Conservation (phyloP, 805 yeast genomes). For the Saccharomyces jurei region DNA sequence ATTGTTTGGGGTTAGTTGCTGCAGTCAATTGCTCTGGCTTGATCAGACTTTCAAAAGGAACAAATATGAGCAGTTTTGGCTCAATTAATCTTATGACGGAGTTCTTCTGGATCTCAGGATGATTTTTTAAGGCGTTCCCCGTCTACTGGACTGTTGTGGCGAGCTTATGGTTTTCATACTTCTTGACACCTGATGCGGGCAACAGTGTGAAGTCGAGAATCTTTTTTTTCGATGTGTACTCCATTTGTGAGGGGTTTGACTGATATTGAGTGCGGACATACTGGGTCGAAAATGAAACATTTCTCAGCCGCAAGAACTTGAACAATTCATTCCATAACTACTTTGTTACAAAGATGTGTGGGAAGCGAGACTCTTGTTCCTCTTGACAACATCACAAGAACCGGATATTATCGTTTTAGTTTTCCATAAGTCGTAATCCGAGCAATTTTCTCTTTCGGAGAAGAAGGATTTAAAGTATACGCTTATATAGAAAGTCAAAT, state of each 20-base stretch:
- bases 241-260: no score
- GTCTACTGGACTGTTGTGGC: constrained; percentile 46
- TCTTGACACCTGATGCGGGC: constrained; percentile 40
- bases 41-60: constrained; percentile 57
- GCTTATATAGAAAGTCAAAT: not conserved
- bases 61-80: constrained; percentile 58
- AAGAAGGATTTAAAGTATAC: no score
- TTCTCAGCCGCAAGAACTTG: constrained; percentile 49
- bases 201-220: no score
- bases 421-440: no score
- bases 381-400: not conserved
- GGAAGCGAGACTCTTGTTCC: constrained; percentile 34
- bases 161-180: constrained; percentile 45
- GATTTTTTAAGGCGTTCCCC: constrained; percentile 41
- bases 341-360: constrained; percentile 41
- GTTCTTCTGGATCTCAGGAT: constrained; percentile 42
- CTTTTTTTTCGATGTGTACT: no score
- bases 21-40: constrained; percentile 58
- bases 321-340: constrained; percentile 54
- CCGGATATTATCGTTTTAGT: no score
- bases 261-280: constrained; percentile 57
- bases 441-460: no score
- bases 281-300: constrained; percentile 57
- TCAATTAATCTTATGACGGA: constrained; percentile 57
- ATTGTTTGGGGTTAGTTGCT: constrained; percentile 32